Conservation (phyloP, 2,329 filamentous ascomycete species). For the Xylariaceae sp. region DNA sequence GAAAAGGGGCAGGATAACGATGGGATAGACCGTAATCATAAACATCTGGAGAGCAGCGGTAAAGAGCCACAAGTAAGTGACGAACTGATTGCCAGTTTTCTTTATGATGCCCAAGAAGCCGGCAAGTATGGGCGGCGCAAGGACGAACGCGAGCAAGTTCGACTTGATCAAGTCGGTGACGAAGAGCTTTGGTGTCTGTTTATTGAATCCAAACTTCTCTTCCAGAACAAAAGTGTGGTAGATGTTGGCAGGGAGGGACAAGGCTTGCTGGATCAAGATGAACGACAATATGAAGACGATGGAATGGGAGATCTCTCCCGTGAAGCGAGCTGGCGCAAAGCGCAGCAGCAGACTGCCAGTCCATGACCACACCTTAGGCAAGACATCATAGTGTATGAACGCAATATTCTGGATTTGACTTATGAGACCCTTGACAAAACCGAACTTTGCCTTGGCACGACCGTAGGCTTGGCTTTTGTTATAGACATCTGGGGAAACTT, state of each 20-base stretch:
- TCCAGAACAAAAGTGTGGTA: constrained; percentile 96
- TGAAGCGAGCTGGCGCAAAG: constrained; percentile 72
- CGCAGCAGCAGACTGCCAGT: constrained; percentile 68
- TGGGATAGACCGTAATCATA: constrained; percentile 93
- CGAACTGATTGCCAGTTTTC: constrained; percentile 89
- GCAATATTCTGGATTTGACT: constrained; percentile 82
- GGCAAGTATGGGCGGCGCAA: constrained; percentile 83
- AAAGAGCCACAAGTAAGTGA: constrained; percentile 97
- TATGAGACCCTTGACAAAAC: constrained; percentile 74
- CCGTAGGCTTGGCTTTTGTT: constrained; percentile 96
- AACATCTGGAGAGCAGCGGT: constrained; percentile 84
- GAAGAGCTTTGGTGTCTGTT: constrained; percentile 87
- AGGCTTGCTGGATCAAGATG: constrained; percentile 70
- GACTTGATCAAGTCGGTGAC: constrained; percentile 87
- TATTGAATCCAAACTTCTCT: constrained; percentile 98
- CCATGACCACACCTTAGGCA: constrained; percentile 84
- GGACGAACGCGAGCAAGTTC: constrained; percentile 70
- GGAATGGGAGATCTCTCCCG: constrained; percentile 89
- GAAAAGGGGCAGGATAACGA: constrained; percentile 90
- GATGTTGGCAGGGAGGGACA: constrained; percentile 75
- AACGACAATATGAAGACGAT: constrained; percentile 89
- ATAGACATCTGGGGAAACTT: constrained; percentile 84
- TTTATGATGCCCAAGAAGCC: constrained; percentile 92
- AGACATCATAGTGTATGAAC: constrained; percentile 84
- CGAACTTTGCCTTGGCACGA: constrained; percentile 89